A percentile compares a stretch with the other conserved stretches of the same genome.
Conservation (phyloP, 2,329 filamentous ascomycete species). For the Purpureocillium takamizusanense region DNA sequence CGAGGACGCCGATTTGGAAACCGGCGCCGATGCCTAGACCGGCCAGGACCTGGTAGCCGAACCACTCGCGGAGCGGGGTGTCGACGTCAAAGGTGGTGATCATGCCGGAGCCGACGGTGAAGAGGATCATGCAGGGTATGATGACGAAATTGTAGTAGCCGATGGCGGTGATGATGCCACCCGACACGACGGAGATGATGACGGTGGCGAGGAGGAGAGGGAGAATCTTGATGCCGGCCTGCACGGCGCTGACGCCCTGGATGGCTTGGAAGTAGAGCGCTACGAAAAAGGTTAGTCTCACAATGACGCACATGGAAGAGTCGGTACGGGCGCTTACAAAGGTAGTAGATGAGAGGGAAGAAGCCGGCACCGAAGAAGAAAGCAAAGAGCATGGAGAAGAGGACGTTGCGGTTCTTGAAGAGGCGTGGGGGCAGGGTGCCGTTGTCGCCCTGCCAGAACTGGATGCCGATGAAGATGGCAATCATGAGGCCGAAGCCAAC, state of each 20-base stretch:
- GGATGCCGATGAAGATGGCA: constrained; percentile 36
- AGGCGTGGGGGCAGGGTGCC: constrained; percentile 39
- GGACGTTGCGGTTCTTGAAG: constrained; percentile 31
- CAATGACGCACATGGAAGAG: neutral
- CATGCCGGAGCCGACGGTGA: constrained; percentile 40
- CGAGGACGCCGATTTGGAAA: constrained; percentile 38
- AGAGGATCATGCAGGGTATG: constrained; percentile 30
- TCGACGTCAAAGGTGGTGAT: constrained; percentile 41
- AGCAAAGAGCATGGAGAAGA: constrained; percentile 32
- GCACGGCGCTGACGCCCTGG: constrained; percentile 39
- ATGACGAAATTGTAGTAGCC: constrained; percentile 33
- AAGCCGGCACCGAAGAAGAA: constrained; percentile 42
- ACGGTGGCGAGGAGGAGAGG: constrained; percentile 43
- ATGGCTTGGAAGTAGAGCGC: constrained; percentile 46
- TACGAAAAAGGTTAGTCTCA: constrained; percentile 7
- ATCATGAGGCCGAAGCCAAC: constrained; percentile 36
- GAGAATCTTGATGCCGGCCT: constrained; percentile 46
- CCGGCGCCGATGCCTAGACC: constrained; percentile 43
- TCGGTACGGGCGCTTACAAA: constrained; percentile 26
- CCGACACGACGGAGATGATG: constrained; percentile 34
- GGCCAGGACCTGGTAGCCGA: constrained; percentile 47
- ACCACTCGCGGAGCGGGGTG: constrained; percentile 41
- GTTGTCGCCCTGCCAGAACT: constrained; percentile 30
- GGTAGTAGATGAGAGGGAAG: constrained; percentile 44
- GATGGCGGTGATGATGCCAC: constrained; percentile 29